Conservation (phyloP, 192 early-diverging fungal genomes). For the Linnemannia elongata region DNA sequence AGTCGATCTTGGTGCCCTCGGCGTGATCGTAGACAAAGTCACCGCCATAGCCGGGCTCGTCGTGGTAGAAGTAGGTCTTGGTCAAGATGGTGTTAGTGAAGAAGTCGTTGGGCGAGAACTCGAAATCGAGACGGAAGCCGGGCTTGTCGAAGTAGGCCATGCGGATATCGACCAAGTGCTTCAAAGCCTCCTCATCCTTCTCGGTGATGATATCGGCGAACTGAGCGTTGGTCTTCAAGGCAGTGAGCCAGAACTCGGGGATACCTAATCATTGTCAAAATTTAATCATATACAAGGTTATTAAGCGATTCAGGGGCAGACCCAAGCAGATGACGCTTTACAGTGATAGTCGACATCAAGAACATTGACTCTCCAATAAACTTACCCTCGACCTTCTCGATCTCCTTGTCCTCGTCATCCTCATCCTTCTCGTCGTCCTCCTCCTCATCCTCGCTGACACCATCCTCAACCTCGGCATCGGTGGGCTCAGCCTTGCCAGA, state of each 20-base stretch:
- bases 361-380: not conserved
- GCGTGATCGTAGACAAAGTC: conserved; percentile 94
- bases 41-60: conserved; percentile 82
- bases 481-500: conserved; percentile 91
- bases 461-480: conserved; percentile 81
- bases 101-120: conserved; percentile 89
- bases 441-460: conserved; percentile 72
- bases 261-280: conserved; percentile 70
- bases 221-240: conserved; percentile 87
- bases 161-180: conserved; percentile 92
- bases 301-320: not conserved
- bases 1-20: conserved; percentile 90
- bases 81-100: conserved; percentile 89
- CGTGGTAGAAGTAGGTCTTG: conserved; percentile 96
- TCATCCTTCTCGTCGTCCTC: conserved; percentile 71
- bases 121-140: conserved; percentile 96
- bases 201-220: conserved; percentile 91
- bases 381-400: conserved; percentile 55
- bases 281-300: not conserved
- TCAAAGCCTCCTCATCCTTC: conserved; percentile 89
- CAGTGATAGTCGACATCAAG: not conserved
- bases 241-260: conserved; percentile 97
- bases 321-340: not conserved
- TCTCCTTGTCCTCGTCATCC: conserved; percentile 62
- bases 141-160: conserved; percentile 88